A percentile compares a stretch with the other conserved stretches of the same genome.
These are phyloP conservation scores for Ceratocystis smalleyi DNA, from an alignment of 2,329 filamentous ascomycete species.

Conservation along the genomic window DNA sequence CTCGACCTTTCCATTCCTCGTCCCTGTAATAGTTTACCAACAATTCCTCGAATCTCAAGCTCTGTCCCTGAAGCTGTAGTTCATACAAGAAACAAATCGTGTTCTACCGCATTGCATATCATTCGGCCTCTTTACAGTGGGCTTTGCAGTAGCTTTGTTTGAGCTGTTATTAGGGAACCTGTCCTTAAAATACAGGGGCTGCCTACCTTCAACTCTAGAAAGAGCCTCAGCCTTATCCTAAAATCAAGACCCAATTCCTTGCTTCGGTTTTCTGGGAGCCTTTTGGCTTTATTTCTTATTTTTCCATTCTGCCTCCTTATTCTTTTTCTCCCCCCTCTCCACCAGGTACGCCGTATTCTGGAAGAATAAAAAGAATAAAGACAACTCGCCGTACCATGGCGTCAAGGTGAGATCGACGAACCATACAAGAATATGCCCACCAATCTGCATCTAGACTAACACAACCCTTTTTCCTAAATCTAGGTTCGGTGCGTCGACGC, in stretches of 20 bases:
- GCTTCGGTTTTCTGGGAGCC: not conserved
- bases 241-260: not conserved
- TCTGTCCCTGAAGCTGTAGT: not conserved
- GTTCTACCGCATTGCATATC: not conserved
- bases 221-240: slow-evolving; percentile 1
- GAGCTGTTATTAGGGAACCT: not conserved
- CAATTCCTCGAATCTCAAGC: not conserved
- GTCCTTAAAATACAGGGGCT: slow-evolving; percentile 1
- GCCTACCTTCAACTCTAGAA: not conserved
- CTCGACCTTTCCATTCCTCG: no score
- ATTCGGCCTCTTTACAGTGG: not conserved
- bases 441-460: no score
- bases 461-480: not conserved
- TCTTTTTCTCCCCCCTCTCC: not conserved
- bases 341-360: not conserved
- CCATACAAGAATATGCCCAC: no score
- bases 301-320: not conserved
- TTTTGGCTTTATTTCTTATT: not conserved
- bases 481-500: slow-evolving; percentile 49
- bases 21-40: no score
- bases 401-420: not conserved
- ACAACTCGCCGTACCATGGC: not conserved
- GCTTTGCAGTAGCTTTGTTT: not conserved
- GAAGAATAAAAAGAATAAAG: not conserved
- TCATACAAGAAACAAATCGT: not conserved